Evolutionary conservation across 2,329 filamentous ascomycete species (phyloP).

Genomic region (Aschersonia sp.): DNA sequence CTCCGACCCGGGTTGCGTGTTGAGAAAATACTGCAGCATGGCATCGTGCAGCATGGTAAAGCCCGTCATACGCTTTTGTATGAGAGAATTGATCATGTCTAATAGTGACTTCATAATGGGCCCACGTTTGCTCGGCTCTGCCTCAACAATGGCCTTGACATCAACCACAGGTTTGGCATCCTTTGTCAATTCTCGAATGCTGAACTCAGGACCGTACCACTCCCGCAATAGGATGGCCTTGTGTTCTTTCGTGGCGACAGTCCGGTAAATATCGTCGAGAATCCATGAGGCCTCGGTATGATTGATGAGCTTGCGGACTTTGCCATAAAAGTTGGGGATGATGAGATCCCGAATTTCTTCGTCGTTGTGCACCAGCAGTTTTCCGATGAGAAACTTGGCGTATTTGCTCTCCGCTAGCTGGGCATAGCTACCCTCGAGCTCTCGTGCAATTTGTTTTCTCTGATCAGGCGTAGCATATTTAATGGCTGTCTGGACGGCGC

Average conservation of each 20-base stretch:
- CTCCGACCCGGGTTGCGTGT: conserved; percentile 58
- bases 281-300: conserved; percentile 97
- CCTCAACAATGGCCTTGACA: conserved; percentile 58
- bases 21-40: conserved; percentile 92
- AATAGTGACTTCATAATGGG: conserved; percentile 76
- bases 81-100: conserved; percentile 77
- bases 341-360: conserved; percentile 75
- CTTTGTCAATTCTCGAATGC: conserved; percentile 51
- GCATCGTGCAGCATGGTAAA: conserved; percentile 98
- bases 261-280: conserved; percentile 88
- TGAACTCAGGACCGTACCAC: conserved; percentile 93
- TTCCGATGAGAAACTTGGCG: conserved; percentile 93
- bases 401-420: conserved; percentile 88
- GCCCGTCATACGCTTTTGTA: conserved; percentile 92
- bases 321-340: conserved; percentile 87
- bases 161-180: conserved; percentile 48
- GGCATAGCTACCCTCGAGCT: conserved; percentile 73
- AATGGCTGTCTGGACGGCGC: conserved; percentile 89
- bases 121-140: conserved; percentile 70
- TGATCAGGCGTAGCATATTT: conserved; percentile 86
- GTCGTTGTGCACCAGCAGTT: conserved; percentile 87
- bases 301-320: conserved; percentile 84
- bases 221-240: conserved; percentile 76
- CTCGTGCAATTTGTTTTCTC: conserved; percentile 70
- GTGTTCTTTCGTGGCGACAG: conserved; percentile 71